These are phyloP conservation scores for Neocatenulostroma microsporum DNA, from an alignment of 2,329 filamentous ascomycete genomes.

Conservation along the genomic window DNA sequence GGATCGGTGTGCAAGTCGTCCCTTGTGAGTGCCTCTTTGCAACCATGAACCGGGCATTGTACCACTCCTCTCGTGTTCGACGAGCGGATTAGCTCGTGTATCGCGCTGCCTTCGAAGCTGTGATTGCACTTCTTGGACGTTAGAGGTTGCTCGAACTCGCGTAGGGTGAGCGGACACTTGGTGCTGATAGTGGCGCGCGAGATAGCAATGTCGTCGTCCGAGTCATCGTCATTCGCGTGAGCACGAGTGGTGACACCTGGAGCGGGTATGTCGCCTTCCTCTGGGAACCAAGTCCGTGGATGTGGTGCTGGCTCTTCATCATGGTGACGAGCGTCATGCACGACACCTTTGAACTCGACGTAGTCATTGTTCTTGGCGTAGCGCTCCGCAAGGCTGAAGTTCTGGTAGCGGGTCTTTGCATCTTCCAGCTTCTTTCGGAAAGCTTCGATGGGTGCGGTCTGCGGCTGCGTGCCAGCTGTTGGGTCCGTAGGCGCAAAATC, in stretches of 20 bases:
- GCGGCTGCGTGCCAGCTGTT: constrained; percentile 27
- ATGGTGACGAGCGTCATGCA: constrained; percentile 54
- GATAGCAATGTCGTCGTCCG: constrained; percentile 59
- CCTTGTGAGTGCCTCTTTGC: constrained; percentile 46
- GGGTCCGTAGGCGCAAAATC: constrained; percentile 35
- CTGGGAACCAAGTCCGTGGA: constrained; percentile 55
- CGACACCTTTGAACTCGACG: constrained; percentile 51
- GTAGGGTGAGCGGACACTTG: constrained; percentile 62
- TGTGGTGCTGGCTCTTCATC: constrained; percentile 48
- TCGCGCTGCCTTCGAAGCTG: constrained; percentile 60
- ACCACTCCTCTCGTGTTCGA: constrained; percentile 25
- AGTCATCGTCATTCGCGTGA: constrained; percentile 31
- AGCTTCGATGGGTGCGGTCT: constrained; percentile 29
- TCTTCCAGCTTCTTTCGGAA: constrained; percentile 33
- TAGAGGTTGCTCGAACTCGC: constrained; percentile 57
- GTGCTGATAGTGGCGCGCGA: constrained; percentile 56
- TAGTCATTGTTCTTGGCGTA: constrained; percentile 57
- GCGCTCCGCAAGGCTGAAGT: constrained; percentile 31
- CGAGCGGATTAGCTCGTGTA: constrained; percentile 46
- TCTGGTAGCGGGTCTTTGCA: constrained; percentile 39
- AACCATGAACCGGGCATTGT: constrained; percentile 60
- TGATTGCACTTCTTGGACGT: constrained; percentile 62
- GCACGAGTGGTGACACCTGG: constrained; percentile 33
- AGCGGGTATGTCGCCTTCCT: constrained; percentile 38
- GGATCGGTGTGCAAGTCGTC: constrained; percentile 52